Conservation (phyloP, 176 grass and related monocot genomes). For the Oryza rufipogon region DNA sequence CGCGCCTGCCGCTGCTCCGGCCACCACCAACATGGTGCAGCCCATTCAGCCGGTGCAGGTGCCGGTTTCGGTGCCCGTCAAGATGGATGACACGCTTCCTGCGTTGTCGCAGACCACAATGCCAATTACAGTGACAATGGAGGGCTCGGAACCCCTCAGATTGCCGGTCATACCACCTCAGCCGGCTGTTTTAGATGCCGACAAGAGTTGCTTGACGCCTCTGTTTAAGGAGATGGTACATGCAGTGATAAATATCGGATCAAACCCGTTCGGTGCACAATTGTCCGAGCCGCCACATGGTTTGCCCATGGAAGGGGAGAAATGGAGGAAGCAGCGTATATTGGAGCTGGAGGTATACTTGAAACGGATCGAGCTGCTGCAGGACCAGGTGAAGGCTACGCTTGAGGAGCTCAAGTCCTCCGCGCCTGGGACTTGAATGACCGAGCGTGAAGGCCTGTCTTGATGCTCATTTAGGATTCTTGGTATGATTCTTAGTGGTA, state of each 20-base stretch:
- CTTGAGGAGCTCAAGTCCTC: slow-evolving; percentile 78
- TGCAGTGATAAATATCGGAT: slow-evolving; percentile 49
- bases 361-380: slow-evolving; percentile 84
- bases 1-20: slow-evolving; percentile 25
- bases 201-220: slow-evolving; percentile 68
- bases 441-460: slow-evolving; percentile 28
- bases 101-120: slow-evolving; percentile 35
- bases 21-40: slow-evolving; percentile 27
- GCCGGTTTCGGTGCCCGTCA: slow-evolving; percentile 53
- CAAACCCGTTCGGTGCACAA: slow-evolving; percentile 42
- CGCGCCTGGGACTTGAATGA: slow-evolving; percentile 47
- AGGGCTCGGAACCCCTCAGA: slow-evolving; percentile 37
- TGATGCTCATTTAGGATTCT: slow-evolving; percentile 43
- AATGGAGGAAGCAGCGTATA: slow-evolving; percentile 83
- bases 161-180: slow-evolving; percentile 47
- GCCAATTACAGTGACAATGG: slow-evolving; percentile 48
- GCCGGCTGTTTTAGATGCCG: slow-evolving; percentile 42
- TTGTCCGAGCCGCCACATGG: slow-evolving; percentile 23
- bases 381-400: slow-evolving; percentile 65
- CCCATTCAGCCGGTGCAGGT: slow-evolving; percentile 46
- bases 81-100: slow-evolving; percentile 54
- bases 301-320: slow-evolving; percentile 61
- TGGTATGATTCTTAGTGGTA: slow-evolving; percentile 39
- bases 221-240: slow-evolving; percentile 83
- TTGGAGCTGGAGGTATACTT: slow-evolving; percentile 94